Base-by-base conservation (phyloP, 495 filamentous ascomycete genomes). In the Aspergillus carlsbadensis region DNA sequence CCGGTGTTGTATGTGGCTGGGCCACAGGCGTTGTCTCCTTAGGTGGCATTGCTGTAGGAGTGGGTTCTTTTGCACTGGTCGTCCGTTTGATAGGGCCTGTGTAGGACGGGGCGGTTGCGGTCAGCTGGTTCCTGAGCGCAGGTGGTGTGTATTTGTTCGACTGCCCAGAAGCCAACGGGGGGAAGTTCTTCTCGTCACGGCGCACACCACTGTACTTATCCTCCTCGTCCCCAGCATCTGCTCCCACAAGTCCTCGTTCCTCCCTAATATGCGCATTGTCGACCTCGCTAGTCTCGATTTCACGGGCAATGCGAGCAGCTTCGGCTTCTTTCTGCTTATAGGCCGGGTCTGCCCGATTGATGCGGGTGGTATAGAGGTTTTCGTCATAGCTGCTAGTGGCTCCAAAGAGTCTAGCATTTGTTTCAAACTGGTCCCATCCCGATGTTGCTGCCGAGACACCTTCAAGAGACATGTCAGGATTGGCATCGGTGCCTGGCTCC, bases 121-220 rank as follows among this genome's bases (percentile, higher is more conserved):
- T 78, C 43, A 48, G 84, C 47, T 87, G 81, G 36, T 80, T 86
- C 18, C 94, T 84, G 54, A 88, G 81, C 11, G 89, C 92, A 17
- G 94, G 94, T 8, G 93, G 92, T 0, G 88, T 96, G 65, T 98
- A 98, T 65, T 88, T 91, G 70, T 89, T 91, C 50, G 85, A 70
- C 58, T 82, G 77, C 10, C 78, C 74, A 60, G 81, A 78, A 21
- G 83, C 65, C 37, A 92, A 74, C 8, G 88, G 82, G n/a, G 87
- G 84, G 64, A 89, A 89, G 20, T 83, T 80, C 61, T 72, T 69
- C 29, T 83, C 81, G 45, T 85, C 82, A 48, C 94, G 86, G 36
- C 84, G 87, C 17, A 99, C 94, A 65, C 92, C 92, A 68, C 92
- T 96, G 69, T 96, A 98, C 66, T 94, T 97, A 57, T 92, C 91